Conservation (phyloP, 805 yeast genomes). For the Yamadazyma philogaea region DNA sequence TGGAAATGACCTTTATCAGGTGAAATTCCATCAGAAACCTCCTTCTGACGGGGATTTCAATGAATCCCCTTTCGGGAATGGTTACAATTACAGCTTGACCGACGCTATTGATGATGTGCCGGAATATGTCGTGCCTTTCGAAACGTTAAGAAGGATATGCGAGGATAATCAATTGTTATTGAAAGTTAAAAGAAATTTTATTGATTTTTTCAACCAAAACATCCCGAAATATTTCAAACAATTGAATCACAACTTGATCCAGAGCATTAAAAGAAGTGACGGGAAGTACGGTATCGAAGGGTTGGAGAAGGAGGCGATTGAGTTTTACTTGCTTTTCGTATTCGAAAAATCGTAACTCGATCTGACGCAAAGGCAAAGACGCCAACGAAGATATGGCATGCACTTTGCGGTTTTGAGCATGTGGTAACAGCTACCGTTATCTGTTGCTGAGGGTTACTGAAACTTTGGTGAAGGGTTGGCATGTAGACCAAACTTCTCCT, state of each 20-base stretch:
- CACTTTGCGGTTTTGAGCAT: too few species aligned
- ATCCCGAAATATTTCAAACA: constrained; percentile 62
- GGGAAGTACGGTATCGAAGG: constrained; percentile 87
- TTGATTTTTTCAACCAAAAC: constrained; percentile 77
- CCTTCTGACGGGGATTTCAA: constrained; percentile 73
- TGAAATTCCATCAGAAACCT: constrained; percentile 73
- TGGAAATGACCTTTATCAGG: constrained; percentile 84
- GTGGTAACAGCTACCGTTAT: too few species aligned
- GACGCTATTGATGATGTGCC: constrained; percentile 98
- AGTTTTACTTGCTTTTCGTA: constrained; percentile 81
- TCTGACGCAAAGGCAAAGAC: too few species aligned
- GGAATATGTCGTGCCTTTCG: constrained; percentile 95
- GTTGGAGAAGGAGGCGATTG: constrained; percentile 83
- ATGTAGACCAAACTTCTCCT: too few species aligned
- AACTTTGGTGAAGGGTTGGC: too few species aligned
- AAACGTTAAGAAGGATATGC: constrained; percentile 76
- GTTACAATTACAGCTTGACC: constrained; percentile 73
- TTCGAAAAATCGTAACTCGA: constrained; percentile 49
- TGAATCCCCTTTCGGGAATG: constrained; percentile 71
- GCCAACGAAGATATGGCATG: too few species aligned
- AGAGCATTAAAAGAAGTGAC: constrained; percentile 69
- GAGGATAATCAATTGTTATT: constrained; percentile 77
- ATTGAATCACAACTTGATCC: constrained; percentile 58
- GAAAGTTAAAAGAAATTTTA: constrained; percentile 70
- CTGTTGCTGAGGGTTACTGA: too few species aligned